Evolutionary conservation across 1,284 basidiomycete genomes (phyloP), one percentile per base, ranked within the genome.

Genomic region (Malassezia slooffiae): DNA sequence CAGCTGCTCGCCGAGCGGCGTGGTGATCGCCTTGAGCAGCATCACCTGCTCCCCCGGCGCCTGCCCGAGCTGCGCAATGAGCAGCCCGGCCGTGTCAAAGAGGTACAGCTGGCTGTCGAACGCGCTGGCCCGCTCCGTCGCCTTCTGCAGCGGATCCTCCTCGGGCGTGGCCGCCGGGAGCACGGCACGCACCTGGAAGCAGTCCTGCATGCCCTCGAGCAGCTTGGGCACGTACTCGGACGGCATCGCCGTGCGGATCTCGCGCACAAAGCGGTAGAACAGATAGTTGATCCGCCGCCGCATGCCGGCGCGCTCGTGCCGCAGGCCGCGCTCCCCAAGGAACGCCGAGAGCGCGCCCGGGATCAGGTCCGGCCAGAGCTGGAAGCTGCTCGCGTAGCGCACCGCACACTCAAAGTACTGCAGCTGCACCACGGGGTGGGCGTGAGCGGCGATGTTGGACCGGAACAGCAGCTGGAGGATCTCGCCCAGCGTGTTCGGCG

Each of bases 81-180:
- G 76, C 16, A 79, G 82, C 12, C 93, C 95, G 31, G 82, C 77
- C 0, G 87, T 82, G 72, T 99, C 95, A 68, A 89, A 97, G 8
- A 99, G 77, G 67, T 97, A 90, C 9, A 96, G 75, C 70, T 99
- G 93, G 24, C 87, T 80, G 62, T 91, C 85, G 68, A 95, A 93
- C 42, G 78, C 71, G 54, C 77, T 75, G 2, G 83, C 76, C 50
- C 79, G 77, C 28, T 79, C 80, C 22, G 86, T 79, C 1, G 86
- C 85, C 69, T 93, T 91, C 16, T 78, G 72, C 19, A 96, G 62
- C 13, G 73, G 54, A 38, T 76, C 74, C 35, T 84, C 76, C 17
- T 75, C 74, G 0, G 72, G 60, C 79, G 78, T 21, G 77, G 77
- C 52, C 75, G 74, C 52, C 1, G 73, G 73, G 3, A 76, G 58